Conservation (phyloP, 1,284 basidiomycete species). For the Cystobasidium sp. region DNA sequence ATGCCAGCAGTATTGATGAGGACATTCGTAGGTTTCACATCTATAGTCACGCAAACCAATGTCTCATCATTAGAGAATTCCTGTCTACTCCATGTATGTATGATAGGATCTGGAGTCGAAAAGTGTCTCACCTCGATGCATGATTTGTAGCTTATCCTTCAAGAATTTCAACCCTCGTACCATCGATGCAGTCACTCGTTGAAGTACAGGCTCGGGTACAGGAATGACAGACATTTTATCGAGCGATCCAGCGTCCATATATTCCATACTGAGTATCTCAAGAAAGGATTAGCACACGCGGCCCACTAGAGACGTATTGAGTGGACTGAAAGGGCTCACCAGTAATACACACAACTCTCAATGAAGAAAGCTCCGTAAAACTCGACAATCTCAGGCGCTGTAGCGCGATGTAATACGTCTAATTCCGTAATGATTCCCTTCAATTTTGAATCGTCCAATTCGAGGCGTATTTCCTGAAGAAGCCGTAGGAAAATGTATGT, state of each 20-base stretch:
- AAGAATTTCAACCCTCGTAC: constrained; percentile 92
- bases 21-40: constrained; percentile 97
- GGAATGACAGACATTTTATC: constrained; percentile 75
- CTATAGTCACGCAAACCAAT: constrained; percentile 57
- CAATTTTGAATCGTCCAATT: constrained; percentile 90
- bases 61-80: not conserved
- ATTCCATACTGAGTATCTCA: constrained; percentile 74
- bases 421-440: constrained; percentile 98
- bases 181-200: constrained; percentile 78
- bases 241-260: constrained; percentile 94
- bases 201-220: constrained; percentile 79
- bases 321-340: constrained; percentile 54
- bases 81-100: not conserved
- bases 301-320: not conserved
- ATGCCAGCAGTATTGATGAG: constrained; percentile 86
- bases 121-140: constrained; percentile 77
- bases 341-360: constrained; percentile 97
- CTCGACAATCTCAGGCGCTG: constrained; percentile 89
- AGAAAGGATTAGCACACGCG: not conserved
- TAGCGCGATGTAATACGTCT: constrained; percentile 92
- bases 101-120: not conserved
- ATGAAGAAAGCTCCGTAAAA: constrained; percentile 99
- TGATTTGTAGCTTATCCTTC: constrained; percentile 95
- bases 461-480: constrained; percentile 90
- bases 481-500: not conserved